Percentiles rank a stretch among this genome's conserved stretches.
Conservation (phyloP, 192 early-diverging fungal species). For the Rhizophagus clarus region DNA sequence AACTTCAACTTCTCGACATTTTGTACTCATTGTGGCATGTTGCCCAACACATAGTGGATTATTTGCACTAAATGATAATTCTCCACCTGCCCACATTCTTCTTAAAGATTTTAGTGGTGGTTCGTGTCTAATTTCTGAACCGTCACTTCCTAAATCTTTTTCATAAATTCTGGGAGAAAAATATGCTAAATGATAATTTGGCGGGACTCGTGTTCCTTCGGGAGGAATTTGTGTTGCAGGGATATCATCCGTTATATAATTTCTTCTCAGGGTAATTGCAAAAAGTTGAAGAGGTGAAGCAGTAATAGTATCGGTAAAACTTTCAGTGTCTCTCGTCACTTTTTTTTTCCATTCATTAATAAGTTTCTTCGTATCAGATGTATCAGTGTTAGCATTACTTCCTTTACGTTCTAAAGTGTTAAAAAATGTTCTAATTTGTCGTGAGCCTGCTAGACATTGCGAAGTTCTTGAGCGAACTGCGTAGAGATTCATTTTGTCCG, state of each 20-base stretch:
- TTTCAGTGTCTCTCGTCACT: not conserved
- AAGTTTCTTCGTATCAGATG: not conserved
- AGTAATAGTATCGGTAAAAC: not conserved
- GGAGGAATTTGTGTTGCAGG: not conserved
- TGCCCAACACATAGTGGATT: conserved; percentile 72
- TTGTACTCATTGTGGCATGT: conserved; percentile 59
- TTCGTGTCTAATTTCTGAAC: conserved; percentile 75
- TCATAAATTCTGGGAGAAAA: conserved; percentile 78
- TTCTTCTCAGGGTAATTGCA: conserved; percentile 11
- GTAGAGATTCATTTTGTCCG: not conserved
- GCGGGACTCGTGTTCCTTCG: conserved; percentile 55
- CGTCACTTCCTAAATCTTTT: conserved; percentile 70
- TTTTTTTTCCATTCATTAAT: conserved; percentile 13
- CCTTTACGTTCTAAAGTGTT: not conserved
- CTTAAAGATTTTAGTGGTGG: conserved; percentile 76
- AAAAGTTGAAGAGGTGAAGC: conserved; percentile 22
- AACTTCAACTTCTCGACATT: conserved; percentile 52
- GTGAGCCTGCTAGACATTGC: not conserved
- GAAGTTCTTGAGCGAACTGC: not conserved
- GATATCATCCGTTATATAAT: not conserved
- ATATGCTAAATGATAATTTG: conserved; percentile 75
- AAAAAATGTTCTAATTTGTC: not conserved
- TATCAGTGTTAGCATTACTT: not conserved
- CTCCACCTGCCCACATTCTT: conserved; percentile 90
- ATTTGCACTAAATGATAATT: conserved; percentile 54